Conservation (phyloP, 768 basidiomycete species). For the Suillus tomentosus region DNA sequence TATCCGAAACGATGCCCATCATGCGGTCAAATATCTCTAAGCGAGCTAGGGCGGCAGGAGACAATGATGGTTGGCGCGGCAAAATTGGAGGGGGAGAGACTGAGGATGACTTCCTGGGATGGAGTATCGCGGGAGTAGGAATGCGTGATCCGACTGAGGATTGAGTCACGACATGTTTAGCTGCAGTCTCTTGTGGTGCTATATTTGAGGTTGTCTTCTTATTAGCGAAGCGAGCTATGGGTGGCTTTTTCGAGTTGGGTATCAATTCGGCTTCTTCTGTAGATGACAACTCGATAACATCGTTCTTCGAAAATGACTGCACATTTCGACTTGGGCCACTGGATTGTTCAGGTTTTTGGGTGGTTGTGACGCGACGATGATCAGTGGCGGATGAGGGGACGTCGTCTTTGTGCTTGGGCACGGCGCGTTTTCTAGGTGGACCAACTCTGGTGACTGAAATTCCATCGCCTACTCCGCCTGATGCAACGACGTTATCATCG, state of each 20-base stretch:
- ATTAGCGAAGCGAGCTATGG: constrained; percentile 1
- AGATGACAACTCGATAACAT: not conserved
- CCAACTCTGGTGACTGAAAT: constrained; percentile 1
- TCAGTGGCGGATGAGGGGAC: not conserved
- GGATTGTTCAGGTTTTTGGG: not conserved
- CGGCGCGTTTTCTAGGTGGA: not conserved
- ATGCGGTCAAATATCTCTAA: constrained; percentile 33
- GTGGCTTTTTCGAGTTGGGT: not conserved
- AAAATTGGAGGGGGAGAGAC: not conserved
- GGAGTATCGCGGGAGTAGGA: not conserved
- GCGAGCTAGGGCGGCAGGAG: constrained; percentile 29
- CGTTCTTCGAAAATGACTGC: not conserved
- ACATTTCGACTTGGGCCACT: not conserved
- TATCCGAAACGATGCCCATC: constrained; percentile 14
- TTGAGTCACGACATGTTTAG: not conserved
- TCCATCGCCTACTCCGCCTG: too few relatives aligned
- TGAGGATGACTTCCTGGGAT: not conserved
- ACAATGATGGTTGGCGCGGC: constrained; percentile 21
- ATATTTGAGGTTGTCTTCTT: not conserved
- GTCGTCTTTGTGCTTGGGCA: constrained; percentile 20
- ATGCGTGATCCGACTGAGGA: too few relatives aligned
- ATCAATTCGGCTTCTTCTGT: not conserved
- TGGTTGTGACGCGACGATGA: not conserved
- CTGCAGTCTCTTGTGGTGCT: not conserved
- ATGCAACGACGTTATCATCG: constrained; percentile 7